Percentiles rank a stretch among this genome's conserved stretches.
Conservation (phyloP, 352 stramenopile genomes). For the Phytophthora pisi region DNA sequence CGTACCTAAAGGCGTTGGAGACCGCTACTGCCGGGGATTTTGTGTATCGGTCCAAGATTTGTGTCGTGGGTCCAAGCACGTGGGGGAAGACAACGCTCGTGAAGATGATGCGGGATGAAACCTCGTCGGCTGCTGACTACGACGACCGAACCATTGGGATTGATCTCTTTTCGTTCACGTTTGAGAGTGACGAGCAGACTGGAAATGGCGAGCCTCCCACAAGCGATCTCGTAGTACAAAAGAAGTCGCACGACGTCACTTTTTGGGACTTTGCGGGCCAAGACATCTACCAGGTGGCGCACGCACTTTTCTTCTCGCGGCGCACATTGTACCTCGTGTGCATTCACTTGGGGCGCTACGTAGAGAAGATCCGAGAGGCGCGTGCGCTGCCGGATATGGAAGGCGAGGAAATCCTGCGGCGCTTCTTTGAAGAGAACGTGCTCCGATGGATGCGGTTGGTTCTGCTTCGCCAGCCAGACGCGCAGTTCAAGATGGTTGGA, state of each 20-base stretch:
- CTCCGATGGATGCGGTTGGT: constrained; percentile 19
- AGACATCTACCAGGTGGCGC: constrained; percentile 23
- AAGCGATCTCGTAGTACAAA: background rate
- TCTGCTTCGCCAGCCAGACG: constrained; percentile 12
- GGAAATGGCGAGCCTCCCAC: background rate
- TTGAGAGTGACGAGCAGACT: background rate
- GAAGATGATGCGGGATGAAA: constrained; percentile 1
- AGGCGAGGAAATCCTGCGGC: constrained; percentile 1
- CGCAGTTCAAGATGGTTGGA: constrained; percentile 28
- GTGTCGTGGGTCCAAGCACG: constrained; percentile 2
- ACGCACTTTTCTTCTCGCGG: constrained; percentile 27
- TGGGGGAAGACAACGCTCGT: constrained; percentile 27
- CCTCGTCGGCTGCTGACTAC: background rate
- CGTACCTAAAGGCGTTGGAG: background rate
- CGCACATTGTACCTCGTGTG: constrained; percentile 24
- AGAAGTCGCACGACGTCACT: constrained; percentile 6
- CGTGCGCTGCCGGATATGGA: too few relatives aligned
- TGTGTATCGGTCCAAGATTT: background rate
- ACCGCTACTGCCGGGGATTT: background rate
- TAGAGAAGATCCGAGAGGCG: background rate
- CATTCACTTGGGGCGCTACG: constrained; percentile 14
- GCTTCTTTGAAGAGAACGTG: constrained; percentile 23
- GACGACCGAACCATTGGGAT: constrained; percentile 15
- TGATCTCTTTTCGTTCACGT: constrained; percentile 3
- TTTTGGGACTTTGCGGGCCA: constrained; percentile 34